Conservation (phyloP, 257 asterid species). For the Nicotiana obtusifolia region DNA sequence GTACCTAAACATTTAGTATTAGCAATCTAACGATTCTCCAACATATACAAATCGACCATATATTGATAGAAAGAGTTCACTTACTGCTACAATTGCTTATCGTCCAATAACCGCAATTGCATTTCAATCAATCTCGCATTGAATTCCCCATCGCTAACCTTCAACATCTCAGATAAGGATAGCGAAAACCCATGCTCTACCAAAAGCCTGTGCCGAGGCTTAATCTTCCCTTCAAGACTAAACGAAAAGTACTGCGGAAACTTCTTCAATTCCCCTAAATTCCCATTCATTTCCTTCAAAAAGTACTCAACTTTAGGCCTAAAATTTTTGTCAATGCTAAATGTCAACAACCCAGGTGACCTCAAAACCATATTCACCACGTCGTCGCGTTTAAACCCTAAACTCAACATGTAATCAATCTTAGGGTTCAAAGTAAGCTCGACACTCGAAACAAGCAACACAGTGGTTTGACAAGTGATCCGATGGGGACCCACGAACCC, state of each 20-base stretch:
- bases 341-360: slow-evolving; percentile 82
- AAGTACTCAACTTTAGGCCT: slow-evolving; percentile 67
- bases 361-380: slow-evolving; percentile 71
- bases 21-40: background rate
- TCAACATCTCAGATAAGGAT: slow-evolving; percentile 67
- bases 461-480: slow-evolving; percentile 55
- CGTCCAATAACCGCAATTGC: slow-evolving; percentile 37
- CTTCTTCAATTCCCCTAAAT: slow-evolving; percentile 61
- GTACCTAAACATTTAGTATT: background rate
- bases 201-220: slow-evolving; percentile 55
- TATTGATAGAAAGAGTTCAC: background rate
- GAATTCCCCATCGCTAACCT: slow-evolving; percentile 71
- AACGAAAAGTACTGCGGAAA: slow-evolving; percentile 84
- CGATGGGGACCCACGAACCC: slow-evolving; percentile 54
- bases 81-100: slow-evolving; percentile 28
- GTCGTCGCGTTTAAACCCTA: slow-evolving; percentile 53
- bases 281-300: slow-evolving; percentile 60
- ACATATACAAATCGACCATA: background rate
- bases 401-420: slow-evolving; percentile 43
- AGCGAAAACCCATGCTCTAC: slow-evolving; percentile 43
- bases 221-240: slow-evolving; percentile 79
- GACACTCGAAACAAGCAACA: slow-evolving; percentile 72
- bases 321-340: slow-evolving; percentile 72
- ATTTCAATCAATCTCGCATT: slow-evolving; percentile 48
- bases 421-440: slow-evolving; percentile 63